phyloP scores from a whole-genome alignment of 805 yeast species.

The Yueomyces sinensis region DNA sequence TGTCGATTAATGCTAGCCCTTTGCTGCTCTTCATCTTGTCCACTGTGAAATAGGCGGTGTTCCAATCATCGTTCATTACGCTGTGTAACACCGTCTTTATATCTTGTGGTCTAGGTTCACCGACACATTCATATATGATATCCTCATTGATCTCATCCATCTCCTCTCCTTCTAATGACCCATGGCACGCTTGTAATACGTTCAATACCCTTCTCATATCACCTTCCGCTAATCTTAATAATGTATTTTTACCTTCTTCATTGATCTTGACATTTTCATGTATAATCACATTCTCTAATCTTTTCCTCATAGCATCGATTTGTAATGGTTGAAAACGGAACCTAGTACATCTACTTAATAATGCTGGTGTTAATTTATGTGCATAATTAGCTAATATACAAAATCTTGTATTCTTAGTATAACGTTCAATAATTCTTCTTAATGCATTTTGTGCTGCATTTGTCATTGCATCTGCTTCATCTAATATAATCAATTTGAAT shows the following conservation, averaged over 20 bases:
- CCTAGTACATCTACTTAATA: slow-evolving; percentile 86
- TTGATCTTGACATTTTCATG: slow-evolving; percentile 50
- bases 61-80: slow-evolving; percentile 80
- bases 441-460: slow-evolving; percentile 75
- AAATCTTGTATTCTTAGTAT: slow-evolving; percentile 88
- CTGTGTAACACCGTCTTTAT: slow-evolving; percentile 64
- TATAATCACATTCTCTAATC: slow-evolving; percentile 56
- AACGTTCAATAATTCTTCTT: slow-evolving; percentile 73
- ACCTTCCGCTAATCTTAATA: slow-evolving; percentile 69
- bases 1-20: slow-evolving; percentile 84
- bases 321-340: slow-evolving; percentile 83
- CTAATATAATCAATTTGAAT: slow-evolving; percentile 81
- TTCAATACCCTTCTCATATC: slow-evolving; percentile 95
- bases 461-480: slow-evolving; percentile 95
- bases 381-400: slow-evolving; percentile 93
- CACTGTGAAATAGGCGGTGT: slow-evolving; percentile 56
- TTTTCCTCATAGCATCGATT: slow-evolving; percentile 49
- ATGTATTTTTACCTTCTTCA: slow-evolving; percentile 47
- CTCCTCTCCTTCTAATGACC: slow-evolving; percentile 45
- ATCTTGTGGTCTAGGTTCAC: slow-evolving; percentile 87
- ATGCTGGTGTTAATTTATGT: slow-evolving; percentile 90
- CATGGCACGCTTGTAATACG: slow-evolving; percentile 86
- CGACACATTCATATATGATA: slow-evolving; percentile 87
- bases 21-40: slow-evolving; percentile 50
- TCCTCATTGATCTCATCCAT: slow-evolving; percentile 53